Base-by-base conservation (phyloP, 2,329 filamentous ascomycete genomes). In the Phaeoacremonium minimum region DNA sequence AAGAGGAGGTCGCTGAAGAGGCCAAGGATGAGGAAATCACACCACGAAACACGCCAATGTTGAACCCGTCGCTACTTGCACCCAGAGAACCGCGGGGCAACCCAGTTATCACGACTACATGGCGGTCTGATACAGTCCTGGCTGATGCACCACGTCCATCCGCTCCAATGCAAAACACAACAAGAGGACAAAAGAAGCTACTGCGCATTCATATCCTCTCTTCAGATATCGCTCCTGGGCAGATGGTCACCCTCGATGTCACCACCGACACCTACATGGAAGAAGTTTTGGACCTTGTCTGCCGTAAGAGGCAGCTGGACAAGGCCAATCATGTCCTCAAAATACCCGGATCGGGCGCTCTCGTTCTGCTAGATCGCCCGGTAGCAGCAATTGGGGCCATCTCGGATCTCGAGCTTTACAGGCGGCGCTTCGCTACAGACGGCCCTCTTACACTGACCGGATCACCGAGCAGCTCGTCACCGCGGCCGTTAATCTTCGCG, bases 241-340 rank as follows among this genome's bases (percentile, higher is more conserved):
- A 84, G 51, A 79, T 81, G 64, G 75, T 87, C 16, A 83, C 80
- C 2, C 65, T 90, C 14, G 80, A 86, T 43, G 85, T 87, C 31
- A 90, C 84, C 1, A 88, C 85, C 0, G 85, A 91, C 47, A 91
- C 83, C 18, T 93, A 90, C 55, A 77, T 93, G 30, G 85, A 84
- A 30, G 86, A 93, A 56, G 79, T 93, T 18, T 78, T 91, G 35
- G 86, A 91, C 52, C 71, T 80, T 46, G 82, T 87, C 3, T 93
- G 87, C 56, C 77, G 81, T 29, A 87, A 86, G 58, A 73, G 88
- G 30, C 80, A 86, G 40, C 67, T 93, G 1, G 87, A 93, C 56
- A 88, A 89, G 64, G 83, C 75, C 14, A 78, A 83, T 38, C 86
- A 88, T 55, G 83, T 91, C 5, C 73, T 94, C 44, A 89, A 87